These are phyloP conservation scores for Paxillus rubicundulus DNA, from an alignment of 768 basidiomycete genomes.

Conservation along the genomic window DNA sequence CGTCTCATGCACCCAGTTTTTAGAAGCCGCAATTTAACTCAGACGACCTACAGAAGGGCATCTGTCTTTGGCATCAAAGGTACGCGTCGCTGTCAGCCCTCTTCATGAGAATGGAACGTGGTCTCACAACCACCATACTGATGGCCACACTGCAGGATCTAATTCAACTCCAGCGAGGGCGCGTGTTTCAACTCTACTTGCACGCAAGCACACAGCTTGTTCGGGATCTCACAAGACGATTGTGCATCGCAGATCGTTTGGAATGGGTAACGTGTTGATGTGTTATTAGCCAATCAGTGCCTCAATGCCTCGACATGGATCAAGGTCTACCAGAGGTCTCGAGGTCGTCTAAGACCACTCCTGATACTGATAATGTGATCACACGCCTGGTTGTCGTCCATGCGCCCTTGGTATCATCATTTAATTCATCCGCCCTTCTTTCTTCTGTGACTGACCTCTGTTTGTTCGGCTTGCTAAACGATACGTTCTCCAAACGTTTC, in stretches of 20 bases:
- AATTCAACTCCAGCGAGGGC: slow-evolving; percentile 23
- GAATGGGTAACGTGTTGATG: slow-evolving; percentile 16
- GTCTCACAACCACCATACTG: slow-evolving; percentile 18
- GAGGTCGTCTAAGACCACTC: slow-evolving; percentile 21
- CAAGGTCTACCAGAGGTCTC: slow-evolving; percentile 21
- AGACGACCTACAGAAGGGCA: slow-evolving; percentile 19
- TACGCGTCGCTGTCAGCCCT: slow-evolving; percentile 16
- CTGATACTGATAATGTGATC: slow-evolving; percentile 21
- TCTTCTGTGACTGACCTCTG: slow-evolving; percentile 31
- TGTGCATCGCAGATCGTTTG: slow-evolving; percentile 26
- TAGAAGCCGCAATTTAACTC: slow-evolving; percentile 21
- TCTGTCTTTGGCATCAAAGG: slow-evolving; percentile 26
- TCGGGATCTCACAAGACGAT: slow-evolving; percentile 11
- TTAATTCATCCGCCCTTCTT: slow-evolving; percentile 27
- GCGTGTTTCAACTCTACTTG: slow-evolving; percentile 16
- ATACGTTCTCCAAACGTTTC: slow-evolving; percentile 28
- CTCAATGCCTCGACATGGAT: slow-evolving; percentile 11
- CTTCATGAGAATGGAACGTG: slow-evolving; percentile 32
- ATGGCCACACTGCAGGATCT: slow-evolving; percentile 26
- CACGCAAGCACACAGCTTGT: slow-evolving; percentile 15
- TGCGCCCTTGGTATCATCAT: slow-evolving; percentile 26
- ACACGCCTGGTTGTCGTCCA: slow-evolving; percentile 25
- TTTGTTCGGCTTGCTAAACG: slow-evolving; percentile 25
- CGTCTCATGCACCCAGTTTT: slow-evolving; percentile 3
- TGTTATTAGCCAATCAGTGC: slow-evolving; percentile 20